phyloP scores from a whole-genome alignment of 768 basidiomycete genomes.

The Tricholomella constricta region DNA sequence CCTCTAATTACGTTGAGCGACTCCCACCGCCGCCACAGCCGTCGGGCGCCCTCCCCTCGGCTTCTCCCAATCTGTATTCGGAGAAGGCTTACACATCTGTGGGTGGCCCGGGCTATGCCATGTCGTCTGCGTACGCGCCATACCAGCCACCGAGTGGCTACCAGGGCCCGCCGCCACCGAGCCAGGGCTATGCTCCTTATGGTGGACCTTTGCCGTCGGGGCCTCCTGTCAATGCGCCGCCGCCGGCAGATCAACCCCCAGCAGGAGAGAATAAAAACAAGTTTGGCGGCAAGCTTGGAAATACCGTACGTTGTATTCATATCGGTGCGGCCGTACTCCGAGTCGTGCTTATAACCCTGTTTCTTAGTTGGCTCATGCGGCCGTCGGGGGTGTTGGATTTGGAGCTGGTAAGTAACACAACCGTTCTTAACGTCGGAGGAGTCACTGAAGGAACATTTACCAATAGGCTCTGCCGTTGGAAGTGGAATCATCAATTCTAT shows the following conservation, averaged over 20 bases:
- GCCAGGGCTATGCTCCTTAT: constrained; percentile 12
- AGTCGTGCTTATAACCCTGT: background rate
- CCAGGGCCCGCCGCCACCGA: constrained; percentile 12
- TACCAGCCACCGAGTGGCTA: constrained; percentile 12
- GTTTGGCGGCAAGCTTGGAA: constrained; percentile 48
- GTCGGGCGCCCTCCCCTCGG: constrained; percentile 7
- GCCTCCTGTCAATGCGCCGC: background rate
- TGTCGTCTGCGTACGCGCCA: constrained; percentile 1
- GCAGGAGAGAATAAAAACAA: constrained; percentile 52
- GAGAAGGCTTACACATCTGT: constrained; percentile 5
- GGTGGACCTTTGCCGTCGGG: constrained; percentile 7
- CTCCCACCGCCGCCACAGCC: constrained; percentile 27
- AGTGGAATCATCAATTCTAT: constrained; percentile 48
- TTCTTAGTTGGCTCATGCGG: constrained; percentile 50
- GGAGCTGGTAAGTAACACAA: constrained; percentile 55
- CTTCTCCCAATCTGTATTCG: constrained; percentile 11
- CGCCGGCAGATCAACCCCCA: constrained; percentile 13
- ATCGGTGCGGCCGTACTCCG: constrained; percentile 3
- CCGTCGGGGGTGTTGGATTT: constrained; percentile 71
- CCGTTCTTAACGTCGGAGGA: background rate
- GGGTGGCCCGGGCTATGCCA: background rate
- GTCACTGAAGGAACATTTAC: background rate
- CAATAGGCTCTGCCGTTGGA: constrained; percentile 45
- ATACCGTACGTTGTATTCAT: constrained; percentile 40
- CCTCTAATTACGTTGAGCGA: constrained; percentile 70